These are phyloP conservation scores for Epichloe sylvatica DNA, from an alignment of 2,329 filamentous ascomycete genomes.

Conservation along the genomic window DNA sequence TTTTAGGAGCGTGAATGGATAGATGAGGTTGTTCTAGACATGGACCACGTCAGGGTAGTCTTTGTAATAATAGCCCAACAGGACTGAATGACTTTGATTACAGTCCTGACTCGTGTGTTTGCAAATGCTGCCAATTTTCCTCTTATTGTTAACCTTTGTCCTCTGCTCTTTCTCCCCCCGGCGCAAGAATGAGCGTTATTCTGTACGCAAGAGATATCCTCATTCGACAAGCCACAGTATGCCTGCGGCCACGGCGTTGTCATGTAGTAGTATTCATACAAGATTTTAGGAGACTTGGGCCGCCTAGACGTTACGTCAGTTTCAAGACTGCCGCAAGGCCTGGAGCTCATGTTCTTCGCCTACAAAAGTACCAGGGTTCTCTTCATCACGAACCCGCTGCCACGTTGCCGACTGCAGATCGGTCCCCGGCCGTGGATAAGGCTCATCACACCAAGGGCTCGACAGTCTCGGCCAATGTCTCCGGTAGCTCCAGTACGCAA, in stretches of 20 bases:
- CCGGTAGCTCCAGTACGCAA: constrained; percentile 54
- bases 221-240: neutral
- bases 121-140: neutral
- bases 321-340: neutral
- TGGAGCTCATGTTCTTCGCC: constrained; percentile 15
- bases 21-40: constrained; percentile 5
- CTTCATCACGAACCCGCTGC: constrained; percentile 38
- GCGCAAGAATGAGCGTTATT: neutral
- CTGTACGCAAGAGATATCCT: neutral
- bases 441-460: constrained; percentile 40
- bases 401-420: constrained; percentile 20
- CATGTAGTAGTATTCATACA: neutral
- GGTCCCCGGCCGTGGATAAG: constrained; percentile 34
- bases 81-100: neutral
- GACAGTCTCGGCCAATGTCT: constrained; percentile 46
- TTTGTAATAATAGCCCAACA: constrained; percentile 9
- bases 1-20: constrained; percentile 2
- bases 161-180: neutral
- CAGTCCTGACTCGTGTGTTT: neutral
- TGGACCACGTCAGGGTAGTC: constrained; percentile 2
- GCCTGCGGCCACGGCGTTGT: neutral
- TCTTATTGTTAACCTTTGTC: too few relatives aligned
- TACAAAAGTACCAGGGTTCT: constrained; percentile 31
- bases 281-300: neutral
- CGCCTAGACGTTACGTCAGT: too few relatives aligned